Percentiles rank a stretch among this genome's conserved stretches.
These are phyloP conservation scores for Chenopodium berlandieri DNA, from an alignment of 148 eudicot species.

Conservation along the genomic window DNA sequence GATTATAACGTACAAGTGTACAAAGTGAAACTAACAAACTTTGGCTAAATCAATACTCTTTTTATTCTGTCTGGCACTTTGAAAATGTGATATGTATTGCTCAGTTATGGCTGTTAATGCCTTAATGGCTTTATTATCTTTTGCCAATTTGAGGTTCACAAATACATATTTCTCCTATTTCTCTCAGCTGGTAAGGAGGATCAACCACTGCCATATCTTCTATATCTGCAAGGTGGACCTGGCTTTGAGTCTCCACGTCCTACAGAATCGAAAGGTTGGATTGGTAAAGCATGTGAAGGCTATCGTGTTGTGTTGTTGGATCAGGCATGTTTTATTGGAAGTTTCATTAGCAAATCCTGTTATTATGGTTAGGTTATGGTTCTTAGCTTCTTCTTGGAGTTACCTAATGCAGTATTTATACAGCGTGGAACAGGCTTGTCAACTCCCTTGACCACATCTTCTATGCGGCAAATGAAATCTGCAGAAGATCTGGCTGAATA, in stretches of 20 bases:
- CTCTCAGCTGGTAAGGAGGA: slow-evolving; percentile 91
- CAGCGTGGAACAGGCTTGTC: slow-evolving; percentile 99
- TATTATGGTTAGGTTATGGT: background rate
- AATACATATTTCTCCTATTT: background rate
- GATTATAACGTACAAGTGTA: background rate
- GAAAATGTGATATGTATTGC: background rate
- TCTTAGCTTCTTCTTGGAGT: slow-evolving; percentile 11
- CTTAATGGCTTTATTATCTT: background rate
- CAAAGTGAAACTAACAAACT: background rate
- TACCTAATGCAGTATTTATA: slow-evolving; percentile 27
- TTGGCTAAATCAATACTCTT: background rate
- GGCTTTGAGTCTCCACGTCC: slow-evolving; percentile 91
- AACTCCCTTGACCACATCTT: slow-evolving; percentile 73
- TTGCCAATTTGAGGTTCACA: slow-evolving; percentile 1
- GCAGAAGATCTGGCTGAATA: slow-evolving; percentile 63
- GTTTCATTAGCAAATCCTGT: slow-evolving; percentile 12
- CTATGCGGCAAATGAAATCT: slow-evolving; percentile 77
- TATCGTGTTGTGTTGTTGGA: slow-evolving; percentile 80
- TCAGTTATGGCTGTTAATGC: background rate
- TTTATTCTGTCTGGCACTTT: background rate
- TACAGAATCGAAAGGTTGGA: slow-evolving; percentile 87
- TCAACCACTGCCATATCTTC: slow-evolving; percentile 62
- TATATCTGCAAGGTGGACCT: slow-evolving; percentile 95
- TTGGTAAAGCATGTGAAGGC: slow-evolving; percentile 81
- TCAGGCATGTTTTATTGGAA: slow-evolving; percentile 57